Evolutionary conservation across 192 early-diverging fungal genomes (phyloP).

Genomic region (Rhizophagus sp.): DNA sequence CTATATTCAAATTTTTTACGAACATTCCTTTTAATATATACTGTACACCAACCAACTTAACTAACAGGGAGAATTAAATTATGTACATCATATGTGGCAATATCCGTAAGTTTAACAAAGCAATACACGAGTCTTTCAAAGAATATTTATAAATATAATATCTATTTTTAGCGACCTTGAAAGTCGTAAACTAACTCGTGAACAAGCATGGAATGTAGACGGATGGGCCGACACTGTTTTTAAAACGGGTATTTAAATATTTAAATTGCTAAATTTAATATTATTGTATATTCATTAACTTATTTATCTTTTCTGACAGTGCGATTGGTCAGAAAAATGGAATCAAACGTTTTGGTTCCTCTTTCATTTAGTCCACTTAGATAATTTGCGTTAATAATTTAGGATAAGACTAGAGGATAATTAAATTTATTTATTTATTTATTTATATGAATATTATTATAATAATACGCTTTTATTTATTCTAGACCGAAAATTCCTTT

Average conservation of each 20-base stretch:
- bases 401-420: background rate
- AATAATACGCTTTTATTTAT: background rate
- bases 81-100: conserved; percentile 92
- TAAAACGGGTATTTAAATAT: conserved; percentile 67
- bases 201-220: conserved; percentile 90
- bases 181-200: conserved; percentile 85
- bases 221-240: conserved; percentile 92
- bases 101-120: conserved; percentile 63
- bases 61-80: conserved; percentile 67
- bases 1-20: background rate
- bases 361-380: conserved; percentile 76
- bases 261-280: too few relatives aligned
- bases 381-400: conserved; percentile 3
- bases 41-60: background rate
- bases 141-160: background rate
- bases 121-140: background rate
- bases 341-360: conserved; percentile 76
- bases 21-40: background rate
- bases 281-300: background rate
- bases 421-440: background rate
- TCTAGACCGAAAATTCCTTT: background rate
- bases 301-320: conserved; percentile 46
- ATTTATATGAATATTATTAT: background rate
- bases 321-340: conserved; percentile 78
- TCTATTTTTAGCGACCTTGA: conserved; percentile 67